These are phyloP conservation scores for Diaporthe aspalathi DNA, from an alignment of 2,329 filamentous ascomycete genomes.

Conservation along the genomic window DNA sequence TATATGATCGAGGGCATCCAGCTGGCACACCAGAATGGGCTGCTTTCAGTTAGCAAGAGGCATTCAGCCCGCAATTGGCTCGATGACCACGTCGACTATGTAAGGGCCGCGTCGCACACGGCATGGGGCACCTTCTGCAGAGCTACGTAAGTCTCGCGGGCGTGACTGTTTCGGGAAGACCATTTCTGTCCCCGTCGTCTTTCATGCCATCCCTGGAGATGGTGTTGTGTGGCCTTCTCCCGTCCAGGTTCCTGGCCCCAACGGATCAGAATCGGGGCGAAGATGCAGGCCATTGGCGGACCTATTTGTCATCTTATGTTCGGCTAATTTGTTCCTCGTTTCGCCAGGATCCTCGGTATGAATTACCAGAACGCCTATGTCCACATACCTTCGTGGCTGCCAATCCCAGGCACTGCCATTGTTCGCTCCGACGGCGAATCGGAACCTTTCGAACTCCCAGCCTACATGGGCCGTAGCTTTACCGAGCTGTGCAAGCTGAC, in stretches of 20 bases:
- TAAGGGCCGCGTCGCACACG: constrained; percentile 36
- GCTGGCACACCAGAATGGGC: constrained; percentile 34
- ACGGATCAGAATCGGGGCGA: background rate
- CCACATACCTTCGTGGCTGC: constrained; percentile 30
- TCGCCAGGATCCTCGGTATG: constrained; percentile 32
- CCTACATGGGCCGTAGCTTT: constrained; percentile 41
- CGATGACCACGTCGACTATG: constrained; percentile 33
- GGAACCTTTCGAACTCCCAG: constrained; percentile 37
- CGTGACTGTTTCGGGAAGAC: no score
- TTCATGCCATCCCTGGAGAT: no score
- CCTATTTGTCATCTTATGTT: no score
- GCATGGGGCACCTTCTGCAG: constrained; percentile 39
- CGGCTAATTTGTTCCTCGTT: background rate
- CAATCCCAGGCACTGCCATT: constrained; percentile 30
- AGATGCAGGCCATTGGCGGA: background rate
- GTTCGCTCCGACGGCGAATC: constrained; percentile 8
- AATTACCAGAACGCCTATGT: constrained; percentile 29
- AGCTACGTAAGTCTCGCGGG: constrained; percentile 26
- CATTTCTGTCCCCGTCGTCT: no score
- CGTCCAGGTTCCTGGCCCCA: no score
- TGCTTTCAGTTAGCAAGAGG: constrained; percentile 19
- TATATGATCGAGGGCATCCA: constrained; percentile 33
- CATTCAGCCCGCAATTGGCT: constrained; percentile 34
- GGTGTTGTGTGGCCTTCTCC: no score
- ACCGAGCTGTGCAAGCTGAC: constrained; percentile 38